Evolutionary conservation across 2,329 filamentous ascomycete species (phyloP), one percentile per base, ranked within the genome.

Genomic region (Alternaria incomplexa): DNA sequence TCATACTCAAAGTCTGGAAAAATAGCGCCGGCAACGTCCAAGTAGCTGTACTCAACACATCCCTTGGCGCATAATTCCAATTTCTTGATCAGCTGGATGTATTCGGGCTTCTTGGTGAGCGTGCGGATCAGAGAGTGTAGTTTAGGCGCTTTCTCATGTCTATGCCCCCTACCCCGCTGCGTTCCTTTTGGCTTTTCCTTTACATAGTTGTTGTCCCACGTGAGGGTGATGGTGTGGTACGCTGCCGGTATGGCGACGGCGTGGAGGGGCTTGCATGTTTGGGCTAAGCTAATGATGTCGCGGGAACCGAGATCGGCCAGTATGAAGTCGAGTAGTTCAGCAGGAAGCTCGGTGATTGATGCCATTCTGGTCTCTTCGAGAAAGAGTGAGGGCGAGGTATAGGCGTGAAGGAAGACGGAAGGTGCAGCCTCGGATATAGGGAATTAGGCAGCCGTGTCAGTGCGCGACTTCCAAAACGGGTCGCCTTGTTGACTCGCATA

Each of bases 241-340:
- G 48, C 48, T 22, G 32, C 32, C 4, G 57, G 40, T 25, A 54
- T 17, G 40, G 48, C 48, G 11, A 32, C 48, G 7, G 56, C 40
- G 40, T 51, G 25, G 25, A 59, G 47, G 15, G 25, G 4, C 30
- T 53, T 59, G 36, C 56, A 53, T 46, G 56, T 53, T 22, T 32
- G 36, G 10, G 48, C 43, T 13, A 59, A 36, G 26, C 36, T 45
- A 17, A 44, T 25, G n/a, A 40, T 48, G 45, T 36, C 56, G 10
- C 40, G 26, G 10, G 15, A 46, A 2, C 32, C 36, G 32, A 59
- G 32, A 32, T 36, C n/a, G 10, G 47, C n/a, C 25, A 59, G 25
- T 30, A 59, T 53, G 40, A 5, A 30, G 7, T 59, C 56, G 8
- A 59, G 25, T 44, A 59, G 32, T 44, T 59, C 56, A 26, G 20